These are phyloP conservation scores for Peronospora tabacina DNA, from an alignment of 352 stramenopile genomes.

Conservation along the genomic window DNA sequence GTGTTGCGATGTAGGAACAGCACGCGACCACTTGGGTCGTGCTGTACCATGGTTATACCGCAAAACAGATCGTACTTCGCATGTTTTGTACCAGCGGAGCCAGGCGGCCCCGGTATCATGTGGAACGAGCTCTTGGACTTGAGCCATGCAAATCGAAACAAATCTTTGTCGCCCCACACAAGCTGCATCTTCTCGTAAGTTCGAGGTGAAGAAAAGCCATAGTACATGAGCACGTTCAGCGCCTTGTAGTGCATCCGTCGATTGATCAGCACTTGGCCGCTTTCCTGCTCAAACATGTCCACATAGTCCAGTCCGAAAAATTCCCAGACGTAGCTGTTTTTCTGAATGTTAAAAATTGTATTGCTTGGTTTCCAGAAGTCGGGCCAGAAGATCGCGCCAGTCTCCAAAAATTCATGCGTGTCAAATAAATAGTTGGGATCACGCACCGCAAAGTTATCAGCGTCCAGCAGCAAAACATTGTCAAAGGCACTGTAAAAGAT, in stretches of 20 bases:
- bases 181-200: constrained; percentile 43
- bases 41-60: constrained; percentile 64
- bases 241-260: constrained; percentile 42
- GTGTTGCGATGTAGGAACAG: constrained; percentile 69
- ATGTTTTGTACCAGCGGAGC: constrained; percentile 41
- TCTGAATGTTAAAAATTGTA: constrained; percentile 76
- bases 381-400: constrained; percentile 74
- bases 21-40: constrained; percentile 46
- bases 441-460: constrained; percentile 51
- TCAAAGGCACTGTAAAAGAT: constrained; percentile 53
- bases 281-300: constrained; percentile 76
- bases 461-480: constrained; percentile 47
- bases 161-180: constrained; percentile 76
- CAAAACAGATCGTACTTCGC: constrained; percentile 54
- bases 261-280: constrained; percentile 69
- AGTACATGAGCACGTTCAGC: constrained; percentile 71
- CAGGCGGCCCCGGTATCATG: constrained; percentile 47
- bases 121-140: constrained; percentile 64
- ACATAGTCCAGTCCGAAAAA: constrained; percentile 53
- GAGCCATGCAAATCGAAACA: constrained; percentile 75
- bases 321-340: constrained; percentile 61
- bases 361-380: constrained; percentile 68
- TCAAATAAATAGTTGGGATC: constrained; percentile 65
- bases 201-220: constrained; percentile 36
- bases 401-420: constrained; percentile 41